Percentiles rank a stretch among this genome's conserved stretches.
phyloP scores from a whole-genome alignment of 176 grass and related monocot species.

The Triticum aestivum region DNA sequence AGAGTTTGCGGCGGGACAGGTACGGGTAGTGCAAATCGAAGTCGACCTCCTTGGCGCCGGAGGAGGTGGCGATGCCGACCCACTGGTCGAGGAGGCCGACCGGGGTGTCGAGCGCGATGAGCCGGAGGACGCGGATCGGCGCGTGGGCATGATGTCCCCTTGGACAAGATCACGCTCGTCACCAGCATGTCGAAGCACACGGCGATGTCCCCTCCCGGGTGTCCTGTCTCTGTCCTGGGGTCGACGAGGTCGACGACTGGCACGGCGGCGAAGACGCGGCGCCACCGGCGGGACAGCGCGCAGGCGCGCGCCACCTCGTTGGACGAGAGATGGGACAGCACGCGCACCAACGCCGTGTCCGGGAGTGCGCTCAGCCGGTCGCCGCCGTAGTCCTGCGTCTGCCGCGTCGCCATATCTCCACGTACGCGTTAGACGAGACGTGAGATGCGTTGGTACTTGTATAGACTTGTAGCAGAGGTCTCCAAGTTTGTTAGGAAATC shows the following conservation, averaged over 20 bases:
- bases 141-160: not conserved
- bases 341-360: not conserved
- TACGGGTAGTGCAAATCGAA: not conserved
- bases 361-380: conserved; percentile 8
- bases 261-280: not conserved
- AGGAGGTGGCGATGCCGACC: not conserved
- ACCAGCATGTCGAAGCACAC: conserved; percentile 11
- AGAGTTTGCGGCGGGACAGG: not conserved
- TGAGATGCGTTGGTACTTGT: not conserved
- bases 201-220: not conserved
- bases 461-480: no score
- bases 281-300: not conserved
- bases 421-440: not conserved
- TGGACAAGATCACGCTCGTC: not conserved
- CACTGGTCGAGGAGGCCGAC: not conserved
- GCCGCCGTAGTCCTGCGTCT: not conserved
- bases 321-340: conserved; percentile 6
- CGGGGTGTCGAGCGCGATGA: not conserved
- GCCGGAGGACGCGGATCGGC: not conserved
- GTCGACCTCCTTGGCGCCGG: not conserved
- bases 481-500: no score
- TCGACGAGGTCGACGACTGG: not conserved
- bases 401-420: not conserved
- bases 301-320: not conserved
- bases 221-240: not conserved